Conservation (phyloP, 2,329 filamentous ascomycete genomes). For the Parascedosporium putredinis region DNA sequence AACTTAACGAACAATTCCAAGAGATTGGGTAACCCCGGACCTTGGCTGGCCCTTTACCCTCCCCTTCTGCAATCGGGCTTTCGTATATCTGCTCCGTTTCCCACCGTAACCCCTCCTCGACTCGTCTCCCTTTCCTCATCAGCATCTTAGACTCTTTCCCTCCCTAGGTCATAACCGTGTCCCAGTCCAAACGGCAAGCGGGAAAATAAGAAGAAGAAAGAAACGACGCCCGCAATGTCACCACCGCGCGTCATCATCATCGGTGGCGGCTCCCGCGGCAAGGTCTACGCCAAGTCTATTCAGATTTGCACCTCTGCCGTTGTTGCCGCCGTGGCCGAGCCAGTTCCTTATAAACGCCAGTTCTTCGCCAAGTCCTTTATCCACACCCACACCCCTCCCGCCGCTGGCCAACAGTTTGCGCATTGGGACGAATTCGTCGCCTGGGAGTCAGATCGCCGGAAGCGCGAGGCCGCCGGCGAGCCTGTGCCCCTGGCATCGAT, state of each 20-base stretch:
- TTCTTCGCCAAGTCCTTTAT: slow-evolving; percentile 63
- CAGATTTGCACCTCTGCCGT: slow-evolving; percentile 53
- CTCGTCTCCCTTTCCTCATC: background rate
- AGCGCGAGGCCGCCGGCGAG: slow-evolving; percentile 37
- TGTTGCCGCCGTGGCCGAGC: slow-evolving; percentile 73
- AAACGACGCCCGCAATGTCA: slow-evolving; percentile 33
- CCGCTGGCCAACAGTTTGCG: slow-evolving; percentile 57
- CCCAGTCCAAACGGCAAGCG: no score
- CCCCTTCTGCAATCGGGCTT: no score
- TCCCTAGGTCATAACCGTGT: no score
- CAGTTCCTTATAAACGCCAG: slow-evolving; percentile 63
- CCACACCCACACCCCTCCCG: slow-evolving; percentile 45
- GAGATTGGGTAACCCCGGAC: no score
- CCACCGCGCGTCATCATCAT: slow-evolving; percentile 66
- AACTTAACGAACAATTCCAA: no score
- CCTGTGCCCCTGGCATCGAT: slow-evolving; percentile 45
- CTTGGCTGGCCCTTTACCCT: no score
- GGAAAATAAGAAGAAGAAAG: no score
- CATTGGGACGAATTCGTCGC: slow-evolving; percentile 67
- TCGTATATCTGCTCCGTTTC: no score
- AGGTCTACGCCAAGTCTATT: slow-evolving; percentile 61
- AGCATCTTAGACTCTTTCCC: no score
- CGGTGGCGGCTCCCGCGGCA: slow-evolving; percentile 71
- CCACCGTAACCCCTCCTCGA: no score
- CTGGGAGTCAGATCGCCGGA: slow-evolving; percentile 57